Evolutionary conservation across 495 filamentous ascomycete genomes (phyloP), one percentile per base, ranked within the genome.

Genomic region (Filosporella fistucella): DNA sequence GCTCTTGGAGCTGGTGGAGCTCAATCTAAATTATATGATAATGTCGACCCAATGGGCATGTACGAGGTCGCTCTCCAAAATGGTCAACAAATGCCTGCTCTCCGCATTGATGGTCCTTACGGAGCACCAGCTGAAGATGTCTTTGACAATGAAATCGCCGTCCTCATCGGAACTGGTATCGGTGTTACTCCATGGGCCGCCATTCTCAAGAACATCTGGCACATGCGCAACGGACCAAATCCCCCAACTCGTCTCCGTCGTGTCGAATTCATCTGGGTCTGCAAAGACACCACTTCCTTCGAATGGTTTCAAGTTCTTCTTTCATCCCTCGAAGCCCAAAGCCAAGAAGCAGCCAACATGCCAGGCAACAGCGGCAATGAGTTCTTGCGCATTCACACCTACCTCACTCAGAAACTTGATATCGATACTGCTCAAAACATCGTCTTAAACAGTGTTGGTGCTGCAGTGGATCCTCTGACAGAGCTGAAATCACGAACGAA

Each of bases 261-360:
- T 64, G 91, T 99, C 14, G 93, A 99, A 64, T 97, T 99, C 66
- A 95, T 97, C 71, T 99, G 93, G 93, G 83, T 97, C 45, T 97
- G 94, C 76, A 94, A 85, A 63, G 91, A 98, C 58, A 97, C 90
- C 2, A 81, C 74, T 29, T 96, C 91, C 1, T 98, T 98, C 63
- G 93, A 97, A 69, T 98, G 93, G 93, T 98, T 98, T 71, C 94
- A 98, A 64, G 84, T 84, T 10, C 84, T 98, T 3, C 80, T 98
- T 10, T 88, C 85, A 4, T 91, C 86, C 0, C 84, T 99, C n/a
- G 93, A 99, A 60, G 71, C 81, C 25, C 93, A 99, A 60, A 86
- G 81, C 28, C 76, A 83, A 40, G 75, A 77, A 37, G 78, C 79
- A 0, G 86, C 86, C 22, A 68, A 67, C 36, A 69, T 74, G 10